A percentile compares a stretch with the other conserved stretches of the same genome.
Evolutionary conservation across 345 rosid species (phyloP).

Genomic region (Brassica incana): DNA sequence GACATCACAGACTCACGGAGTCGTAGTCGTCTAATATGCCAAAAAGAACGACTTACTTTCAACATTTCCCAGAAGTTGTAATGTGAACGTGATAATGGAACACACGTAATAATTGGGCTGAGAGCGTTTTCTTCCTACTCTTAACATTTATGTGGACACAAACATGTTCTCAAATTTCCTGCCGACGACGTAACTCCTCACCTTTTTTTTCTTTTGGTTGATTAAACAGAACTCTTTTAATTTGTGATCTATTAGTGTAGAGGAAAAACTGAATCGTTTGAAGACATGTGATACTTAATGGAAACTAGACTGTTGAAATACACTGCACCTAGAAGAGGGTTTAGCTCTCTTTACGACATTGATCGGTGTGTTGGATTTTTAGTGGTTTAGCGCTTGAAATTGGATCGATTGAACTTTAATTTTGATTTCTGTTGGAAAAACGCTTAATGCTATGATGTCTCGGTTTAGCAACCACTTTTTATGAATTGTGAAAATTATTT

Average conservation of each 20-base stretch:
- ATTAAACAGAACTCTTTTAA: background rate
- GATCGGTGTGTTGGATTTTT: too few species aligned
- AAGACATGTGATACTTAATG: background rate
- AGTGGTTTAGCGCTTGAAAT: too few species aligned
- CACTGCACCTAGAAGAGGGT: background rate
- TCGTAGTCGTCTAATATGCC: conserved; percentile 36
- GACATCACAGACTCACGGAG: background rate
- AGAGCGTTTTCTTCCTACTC: background rate
- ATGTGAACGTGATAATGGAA: conserved; percentile 23
- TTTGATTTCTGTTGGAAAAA: too few species aligned
- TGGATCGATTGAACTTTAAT: too few species aligned
- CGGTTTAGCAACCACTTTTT: too few species aligned
- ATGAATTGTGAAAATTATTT: too few species aligned
- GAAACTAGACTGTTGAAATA: background rate
- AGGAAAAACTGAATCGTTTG: background rate
- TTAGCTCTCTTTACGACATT: background rate
- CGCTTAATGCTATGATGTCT: too few species aligned
- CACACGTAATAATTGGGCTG: background rate
- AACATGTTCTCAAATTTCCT: conserved; percentile 6
- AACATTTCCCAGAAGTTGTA: background rate
- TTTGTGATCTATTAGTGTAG: background rate
- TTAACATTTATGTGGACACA: conserved; percentile 11
- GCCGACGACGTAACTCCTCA: background rate
- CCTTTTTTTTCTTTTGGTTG: background rate
- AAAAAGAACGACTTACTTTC: conserved; percentile 15